Evolutionary conservation across 306 rosid species (phyloP).

Genomic region (Fagus sylvatica): DNA sequence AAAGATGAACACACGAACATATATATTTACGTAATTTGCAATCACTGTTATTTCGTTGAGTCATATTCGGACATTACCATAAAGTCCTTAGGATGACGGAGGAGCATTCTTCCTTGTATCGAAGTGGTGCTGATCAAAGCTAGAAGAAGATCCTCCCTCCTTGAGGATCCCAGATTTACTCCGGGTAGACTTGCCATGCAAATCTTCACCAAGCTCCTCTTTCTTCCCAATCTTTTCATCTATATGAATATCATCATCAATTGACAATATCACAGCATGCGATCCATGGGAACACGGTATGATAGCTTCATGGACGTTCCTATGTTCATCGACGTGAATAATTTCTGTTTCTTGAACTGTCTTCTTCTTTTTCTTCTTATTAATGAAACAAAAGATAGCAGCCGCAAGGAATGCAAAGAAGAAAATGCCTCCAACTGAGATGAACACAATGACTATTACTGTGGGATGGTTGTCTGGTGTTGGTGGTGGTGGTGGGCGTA

Average conservation of each 20-base stretch:
- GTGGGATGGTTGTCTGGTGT: slow-evolving; percentile 48
- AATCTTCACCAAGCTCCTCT: slow-evolving; percentile 34
- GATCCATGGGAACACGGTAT: slow-evolving; percentile 61
- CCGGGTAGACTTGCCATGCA: slow-evolving; percentile 34
- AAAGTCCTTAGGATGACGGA: neutral
- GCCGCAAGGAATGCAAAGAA: slow-evolving; percentile 61
- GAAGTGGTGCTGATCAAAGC: slow-evolving; percentile 27
- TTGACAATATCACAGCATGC: slow-evolving; percentile 35
- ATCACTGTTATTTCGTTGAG: too few relatives aligned
- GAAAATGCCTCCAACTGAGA: slow-evolving; percentile 55
- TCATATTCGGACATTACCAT: neutral
- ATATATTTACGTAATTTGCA: too few relatives aligned
- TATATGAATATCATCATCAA: slow-evolving; percentile 72
- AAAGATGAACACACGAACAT: neutral
- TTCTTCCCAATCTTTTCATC: slow-evolving; percentile 45
- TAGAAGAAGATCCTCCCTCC: slow-evolving; percentile 23
- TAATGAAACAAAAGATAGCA: slow-evolving; percentile 50
- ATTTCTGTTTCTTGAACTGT: slow-evolving; percentile 42
- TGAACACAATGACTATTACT: slow-evolving; percentile 53
- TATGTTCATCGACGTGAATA: slow-evolving; percentile 63
- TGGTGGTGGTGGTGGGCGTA: slow-evolving; percentile 43
- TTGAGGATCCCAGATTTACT: slow-evolving; percentile 21
- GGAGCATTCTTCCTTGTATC: slow-evolving; percentile 18
- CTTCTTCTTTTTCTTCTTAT: slow-evolving; percentile 54
- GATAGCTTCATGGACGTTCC: slow-evolving; percentile 46